phyloP scores from a whole-genome alignment of 441 rosid species.

The Populus tomentosa region DNA sequence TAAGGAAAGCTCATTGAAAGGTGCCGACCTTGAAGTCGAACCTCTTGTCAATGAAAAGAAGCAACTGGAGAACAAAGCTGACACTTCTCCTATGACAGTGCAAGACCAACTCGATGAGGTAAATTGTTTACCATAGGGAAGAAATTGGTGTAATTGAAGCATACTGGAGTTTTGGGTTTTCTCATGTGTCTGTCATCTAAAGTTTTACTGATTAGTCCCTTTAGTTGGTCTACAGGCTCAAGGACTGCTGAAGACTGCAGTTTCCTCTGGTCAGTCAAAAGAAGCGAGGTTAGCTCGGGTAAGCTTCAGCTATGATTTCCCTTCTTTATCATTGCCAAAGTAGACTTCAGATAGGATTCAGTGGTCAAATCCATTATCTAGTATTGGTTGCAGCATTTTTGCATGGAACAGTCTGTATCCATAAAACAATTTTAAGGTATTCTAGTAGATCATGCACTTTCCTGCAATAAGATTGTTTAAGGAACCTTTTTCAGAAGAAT shows the following conservation, averaged over 20 bases:
- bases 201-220: constrained; percentile 22
- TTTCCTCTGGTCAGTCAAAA: constrained; percentile 90
- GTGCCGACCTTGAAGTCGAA: constrained; percentile 39
- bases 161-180: constrained; percentile 10
- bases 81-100: constrained; percentile 41
- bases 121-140: constrained; percentile 14
- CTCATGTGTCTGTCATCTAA: constrained; percentile 11
- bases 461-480: background rate
- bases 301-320: constrained; percentile 29
- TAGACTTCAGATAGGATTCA: background rate
- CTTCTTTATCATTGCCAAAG: background rate
- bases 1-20: constrained; percentile 31
- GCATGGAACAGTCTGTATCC: background rate
- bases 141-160: constrained; percentile 11
- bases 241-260: constrained; percentile 77
- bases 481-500: background rate
- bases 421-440: background rate
- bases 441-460: constrained; percentile 8
- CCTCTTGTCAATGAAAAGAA: constrained; percentile 41
- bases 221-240: constrained; percentile 73
- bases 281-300: constrained; percentile 98
- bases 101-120: constrained; percentile 99
- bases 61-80: constrained; percentile 39
- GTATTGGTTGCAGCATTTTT: background rate
- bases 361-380: background rate